Base-by-base conservation (phyloP, 805 yeast species). In the Candida silvicultrix region DNA sequence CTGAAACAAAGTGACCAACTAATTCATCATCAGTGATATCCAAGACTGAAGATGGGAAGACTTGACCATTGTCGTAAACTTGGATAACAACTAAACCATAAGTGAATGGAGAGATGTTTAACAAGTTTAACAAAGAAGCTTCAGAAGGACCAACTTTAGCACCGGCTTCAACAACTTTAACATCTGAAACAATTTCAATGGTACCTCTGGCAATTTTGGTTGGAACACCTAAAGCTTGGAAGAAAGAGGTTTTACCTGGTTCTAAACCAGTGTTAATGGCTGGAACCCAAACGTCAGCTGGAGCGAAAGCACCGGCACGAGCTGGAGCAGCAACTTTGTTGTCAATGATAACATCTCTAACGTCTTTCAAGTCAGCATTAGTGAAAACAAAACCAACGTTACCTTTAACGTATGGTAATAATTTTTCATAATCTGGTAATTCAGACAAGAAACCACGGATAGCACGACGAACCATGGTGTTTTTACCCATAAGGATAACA, bases 191-290 rank as follows among this genome's bases (percentile, higher is more conserved):
- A 77, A 94, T 94, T 81, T 94, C 99, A 84, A 94, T 94, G 78
- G 97, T 89, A 94, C 99, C 99, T 87, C 99, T 90, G 77, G 96
- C 94, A 89, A 94, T 94, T 95, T 94, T 94, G 88, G 99, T 94
- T 83, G 99, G 99, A 68, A 94, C 97, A 88, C 98, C 98, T 68
- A 94, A 84, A 71, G 99, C 99, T 84, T 94, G 99, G 98, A 94
- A 94, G 95, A 94, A 94, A 71, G 99, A 94, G 69, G 99, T 94
- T 89, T 94, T 94, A 85, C 98, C 98, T 77, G 99, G 99, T 81
- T 94, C 99, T 96, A 94, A 90, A 86, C 98, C 97, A 65, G 99
- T 94, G 96, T 94, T 94, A 76, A 96, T 95, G 66, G 98, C 98
- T 71, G 95, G 95, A 63, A 94, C 85, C 85, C 83, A 89, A 68